Conservation (phyloP, 2,329 filamentous ascomycete genomes). For the Alternaria atra region DNA sequence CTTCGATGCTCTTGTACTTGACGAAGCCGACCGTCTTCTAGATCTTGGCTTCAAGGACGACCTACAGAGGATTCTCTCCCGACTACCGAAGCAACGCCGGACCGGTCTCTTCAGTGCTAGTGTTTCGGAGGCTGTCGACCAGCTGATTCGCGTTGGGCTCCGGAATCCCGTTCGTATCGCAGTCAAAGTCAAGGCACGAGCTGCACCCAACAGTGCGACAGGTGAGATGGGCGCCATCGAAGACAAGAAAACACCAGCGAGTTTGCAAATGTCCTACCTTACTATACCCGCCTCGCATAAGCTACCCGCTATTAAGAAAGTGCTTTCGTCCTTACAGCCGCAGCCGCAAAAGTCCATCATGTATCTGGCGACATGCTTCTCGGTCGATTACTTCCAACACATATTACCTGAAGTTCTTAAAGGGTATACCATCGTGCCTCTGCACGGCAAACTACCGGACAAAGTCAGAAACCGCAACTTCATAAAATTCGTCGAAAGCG, state of each 20-base stretch:
- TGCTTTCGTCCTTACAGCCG: constrained; percentile 75
- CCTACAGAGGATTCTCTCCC: constrained; percentile 81
- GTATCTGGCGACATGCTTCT: constrained; percentile 92
- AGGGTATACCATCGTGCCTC: constrained; percentile 74
- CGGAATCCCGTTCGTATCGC: constrained; percentile 94
- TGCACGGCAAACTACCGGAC: constrained; percentile 91
- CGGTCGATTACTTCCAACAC: constrained; percentile 92
- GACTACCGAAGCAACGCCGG: constrained; percentile 89
- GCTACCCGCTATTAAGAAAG: constrained; percentile 74
- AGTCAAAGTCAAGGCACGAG: constrained; percentile 78
- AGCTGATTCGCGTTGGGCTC: constrained; percentile 89
- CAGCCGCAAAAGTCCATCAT: constrained; percentile 85
- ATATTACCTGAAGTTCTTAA: constrained; percentile 78
- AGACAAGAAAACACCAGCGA: constrained; percentile 89
- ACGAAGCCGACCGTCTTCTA: constrained; percentile 91
- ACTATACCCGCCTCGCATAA: constrained; percentile 80
- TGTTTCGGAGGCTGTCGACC: constrained; percentile 92
- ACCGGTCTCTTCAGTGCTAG: constrained; percentile 95
- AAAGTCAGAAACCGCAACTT: constrained; percentile 92
- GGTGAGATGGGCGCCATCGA: constrained; percentile 70
- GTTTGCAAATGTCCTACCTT: constrained; percentile 90
- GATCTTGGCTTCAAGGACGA: constrained; percentile 95
- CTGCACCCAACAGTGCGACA: constrained; percentile 39
- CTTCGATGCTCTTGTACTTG: constrained; percentile 90
- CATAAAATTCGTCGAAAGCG: constrained; percentile 76